Percentiles rank a stretch among this genome's conserved stretches.
Conservation (phyloP, 2,329 filamentous ascomycete genomes). For the Aspergillus cejpii region DNA sequence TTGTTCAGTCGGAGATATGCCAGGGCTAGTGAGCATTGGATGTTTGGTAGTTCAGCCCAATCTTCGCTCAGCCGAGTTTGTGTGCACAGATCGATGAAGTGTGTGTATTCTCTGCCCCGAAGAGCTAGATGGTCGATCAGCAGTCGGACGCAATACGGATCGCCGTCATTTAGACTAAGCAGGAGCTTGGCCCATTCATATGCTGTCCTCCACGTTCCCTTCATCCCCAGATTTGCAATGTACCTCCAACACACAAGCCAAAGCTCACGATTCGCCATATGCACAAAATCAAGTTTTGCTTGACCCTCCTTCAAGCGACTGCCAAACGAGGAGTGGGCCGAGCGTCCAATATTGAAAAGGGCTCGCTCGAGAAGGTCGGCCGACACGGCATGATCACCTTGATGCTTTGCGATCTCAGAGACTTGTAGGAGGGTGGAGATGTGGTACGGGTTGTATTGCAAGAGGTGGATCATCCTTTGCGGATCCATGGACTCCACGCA, state of each 20-base stretch:
- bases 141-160: constrained; percentile 77
- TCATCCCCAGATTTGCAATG: constrained; percentile 73
- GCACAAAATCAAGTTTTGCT: constrained; percentile 70
- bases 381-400: constrained; percentile 77
- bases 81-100: constrained; percentile 64
- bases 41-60: constrained; percentile 57
- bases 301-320: constrained; percentile 68
- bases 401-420: constrained; percentile 83
- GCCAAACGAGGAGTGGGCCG: constrained; percentile 74
- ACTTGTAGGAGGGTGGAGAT: constrained; percentile 91
- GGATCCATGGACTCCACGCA: constrained; percentile 81
- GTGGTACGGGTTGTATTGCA: constrained; percentile 76
- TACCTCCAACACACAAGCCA: constrained; percentile 88
- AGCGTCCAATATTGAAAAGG: constrained; percentile 86
- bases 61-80: constrained; percentile 45
- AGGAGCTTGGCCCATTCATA: constrained; percentile 90
- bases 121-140: constrained; percentile 78
- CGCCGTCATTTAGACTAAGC: constrained; percentile 64
- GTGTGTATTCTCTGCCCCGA: constrained; percentile 68
- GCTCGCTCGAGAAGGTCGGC: constrained; percentile 85
- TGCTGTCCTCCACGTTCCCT: constrained; percentile 88
- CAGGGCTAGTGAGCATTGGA: constrained; percentile 68
- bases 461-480: constrained; percentile 68
- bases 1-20: constrained; percentile 68
- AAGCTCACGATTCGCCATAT: constrained; percentile 85